A percentile compares a stretch with the other conserved stretches of the same genome.
Evolutionary conservation across 140 eudicot genomes (phyloP).

Genomic region (Stevia rebaudiana): DNA sequence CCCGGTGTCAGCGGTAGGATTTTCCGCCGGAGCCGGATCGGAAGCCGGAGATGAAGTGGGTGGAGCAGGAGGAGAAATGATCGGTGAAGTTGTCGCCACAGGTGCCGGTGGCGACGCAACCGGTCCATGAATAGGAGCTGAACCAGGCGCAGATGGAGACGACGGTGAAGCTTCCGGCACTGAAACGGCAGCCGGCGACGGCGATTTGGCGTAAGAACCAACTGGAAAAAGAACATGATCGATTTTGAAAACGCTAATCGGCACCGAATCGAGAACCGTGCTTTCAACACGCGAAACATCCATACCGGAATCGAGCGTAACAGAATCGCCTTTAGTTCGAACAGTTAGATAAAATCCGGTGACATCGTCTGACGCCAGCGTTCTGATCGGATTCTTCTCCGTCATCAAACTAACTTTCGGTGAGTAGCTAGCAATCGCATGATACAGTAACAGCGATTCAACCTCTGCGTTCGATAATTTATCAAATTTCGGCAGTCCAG

Average conservation of each 20-base stretch:
- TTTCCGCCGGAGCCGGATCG: conserved; percentile 36
- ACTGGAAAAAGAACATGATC: conserved; percentile 59
- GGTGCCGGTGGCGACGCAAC: conserved; percentile 32
- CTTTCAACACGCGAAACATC: conserved; percentile 44
- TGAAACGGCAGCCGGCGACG: conserved; percentile 43
- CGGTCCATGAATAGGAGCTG: not conserved
- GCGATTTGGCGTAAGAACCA: conserved; percentile 36
- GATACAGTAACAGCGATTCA: conserved; percentile 36
- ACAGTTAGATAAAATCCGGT: conserved; percentile 23
- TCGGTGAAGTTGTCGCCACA: not conserved
- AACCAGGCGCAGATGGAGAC: not conserved
- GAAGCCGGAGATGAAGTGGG: conserved; percentile 24
- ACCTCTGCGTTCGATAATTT: conserved; percentile 33
- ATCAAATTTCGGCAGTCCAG: conserved; percentile 33
- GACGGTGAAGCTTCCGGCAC: conserved; percentile 6
- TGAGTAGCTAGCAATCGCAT: conserved; percentile 34
- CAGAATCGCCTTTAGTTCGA: conserved; percentile 32
- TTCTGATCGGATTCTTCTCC: conserved; percentile 20
- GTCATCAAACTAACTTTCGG: conserved; percentile 32
- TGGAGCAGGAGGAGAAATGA: conserved; percentile 16
- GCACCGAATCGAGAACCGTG: conserved; percentile 50
- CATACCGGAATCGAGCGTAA: conserved; percentile 50
- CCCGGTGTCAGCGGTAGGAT: conserved; percentile 22
- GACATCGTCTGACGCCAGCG: conserved; percentile 37
- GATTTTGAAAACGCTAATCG: conserved; percentile 51